Base-by-base conservation (phyloP, 768 basidiomycete genomes). In the Leccinum boreale region DNA sequence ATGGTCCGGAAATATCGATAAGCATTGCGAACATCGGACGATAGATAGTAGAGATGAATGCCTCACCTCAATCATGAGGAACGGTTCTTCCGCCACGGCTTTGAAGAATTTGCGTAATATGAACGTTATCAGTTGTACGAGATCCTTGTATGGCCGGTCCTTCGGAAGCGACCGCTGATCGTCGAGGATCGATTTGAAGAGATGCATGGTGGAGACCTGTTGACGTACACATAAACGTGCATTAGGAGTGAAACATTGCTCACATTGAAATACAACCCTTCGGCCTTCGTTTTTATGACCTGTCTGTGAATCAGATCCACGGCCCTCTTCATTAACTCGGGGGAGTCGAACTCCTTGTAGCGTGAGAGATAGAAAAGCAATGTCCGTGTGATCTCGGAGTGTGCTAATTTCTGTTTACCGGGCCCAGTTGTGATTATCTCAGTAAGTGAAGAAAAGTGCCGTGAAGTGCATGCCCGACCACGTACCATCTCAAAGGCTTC, bases 21-120 rank as follows among this genome's bases (percentile, higher is more conserved):
- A 67, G 59, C 62, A 63, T 56, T 57, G 55, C 51, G 53, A 50
- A 60, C 47, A n/a, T 35, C 49, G 55, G 56, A 44, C 39, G 42
- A 57, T 42, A 60, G 61, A 66, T 66, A 67, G 62, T 61, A 55
- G 52, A 69, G 44, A 67, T 59, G 65, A 72, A 59, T 62, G 64
- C 74, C 77, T 64, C 65, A 94, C 94, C 81, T 98, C 94, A 59
- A 98, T 81, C 58, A 92, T 82, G 49, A 98, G 78, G 75, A 98
- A 90, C 0, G 91, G 80, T 60, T 97, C 89, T 61, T 92, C 85
- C 53, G 84, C 81, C 50, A 94, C 79, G 7, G 86, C 83, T 71
- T 97, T 98, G 85, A 99, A 98, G 79, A 98, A 98, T 69, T 89
- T 86, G 24, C 92, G 85, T 58, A 98, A 79, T 59, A 98, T 79